These are phyloP conservation scores for Wallacemonas sp. DNA, from an alignment of 208 protist genomes.

Conservation along the genomic window DNA sequence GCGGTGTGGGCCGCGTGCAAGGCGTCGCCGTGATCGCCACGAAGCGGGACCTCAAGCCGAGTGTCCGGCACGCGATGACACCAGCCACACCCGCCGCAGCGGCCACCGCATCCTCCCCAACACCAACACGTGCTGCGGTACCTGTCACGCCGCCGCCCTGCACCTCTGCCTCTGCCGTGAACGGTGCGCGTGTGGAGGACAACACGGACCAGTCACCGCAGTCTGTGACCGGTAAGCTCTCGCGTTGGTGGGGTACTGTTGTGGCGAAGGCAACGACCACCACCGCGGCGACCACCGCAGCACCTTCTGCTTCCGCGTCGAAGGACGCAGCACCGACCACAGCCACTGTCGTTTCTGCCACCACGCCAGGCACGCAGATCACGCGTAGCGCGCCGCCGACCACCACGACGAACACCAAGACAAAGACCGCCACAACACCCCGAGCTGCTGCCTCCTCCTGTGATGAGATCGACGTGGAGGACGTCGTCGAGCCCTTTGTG, in stretches of 20 bases:
- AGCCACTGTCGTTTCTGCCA: too few species aligned
- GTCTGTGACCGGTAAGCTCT: neutral
- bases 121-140: neutral
- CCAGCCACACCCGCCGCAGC: neutral
- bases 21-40: conserved; percentile 1
- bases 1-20: conserved; percentile 6
- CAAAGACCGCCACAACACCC: neutral
- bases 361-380: too few species aligned
- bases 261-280: neutral
- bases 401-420: neutral
- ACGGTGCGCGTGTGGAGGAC: neutral
- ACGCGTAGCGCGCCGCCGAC: neutral
- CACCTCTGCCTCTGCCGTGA: neutral
- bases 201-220: neutral
- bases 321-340: too few species aligned
- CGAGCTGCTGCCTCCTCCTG: too few species aligned
- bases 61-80: too few species aligned
- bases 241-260: conserved; percentile 4
- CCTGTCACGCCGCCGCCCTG: neutral
- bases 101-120: neutral
- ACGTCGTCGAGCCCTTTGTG: conserved; percentile 10
- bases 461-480: too few species aligned
- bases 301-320: too few species aligned
- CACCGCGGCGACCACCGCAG: neutral
- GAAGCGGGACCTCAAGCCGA: neutral